A percentile compares a stretch with the other conserved stretches of the same genome.
These are phyloP conservation scores for Forsythia viridissima DNA, from an alignment of 257 asterid genomes.

Conservation along the genomic window DNA sequence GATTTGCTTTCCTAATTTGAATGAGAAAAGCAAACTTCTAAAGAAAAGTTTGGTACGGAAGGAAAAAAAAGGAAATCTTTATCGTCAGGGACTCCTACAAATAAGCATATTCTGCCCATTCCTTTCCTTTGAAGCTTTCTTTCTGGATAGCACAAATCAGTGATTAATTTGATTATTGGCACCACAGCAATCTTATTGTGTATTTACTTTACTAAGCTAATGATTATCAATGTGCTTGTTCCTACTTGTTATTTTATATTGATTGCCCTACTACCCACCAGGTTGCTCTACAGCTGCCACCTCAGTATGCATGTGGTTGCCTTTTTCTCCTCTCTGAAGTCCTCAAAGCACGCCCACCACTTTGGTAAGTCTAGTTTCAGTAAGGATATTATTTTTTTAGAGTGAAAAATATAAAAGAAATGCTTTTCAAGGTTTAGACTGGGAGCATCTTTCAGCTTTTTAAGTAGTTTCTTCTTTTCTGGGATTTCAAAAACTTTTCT, in stretches of 20 bases:
- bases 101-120: not conserved
- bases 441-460: not conserved
- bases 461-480: not conserved
- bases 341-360: slow-evolving; percentile 88
- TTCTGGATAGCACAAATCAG: not conserved
- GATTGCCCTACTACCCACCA: slow-evolving; percentile 30
- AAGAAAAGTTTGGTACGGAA: not conserved
- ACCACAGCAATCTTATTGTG: not conserved
- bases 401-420: not conserved
- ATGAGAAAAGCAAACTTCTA: not conserved
- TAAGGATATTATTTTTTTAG: not conserved
- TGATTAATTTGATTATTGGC: not conserved
- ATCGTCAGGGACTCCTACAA: not conserved
- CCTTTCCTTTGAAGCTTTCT: not conserved
- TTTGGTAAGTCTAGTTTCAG: slow-evolving; percentile 61
- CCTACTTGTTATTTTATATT: slow-evolving; percentile 2
- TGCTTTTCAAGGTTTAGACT: slow-evolving; percentile 16
- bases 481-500: not conserved
- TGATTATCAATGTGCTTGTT: not conserved
- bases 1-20: not conserved
- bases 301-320: slow-evolving; percentile 96
- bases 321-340: slow-evolving; percentile 93
- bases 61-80: not conserved
- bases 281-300: slow-evolving; percentile 93
- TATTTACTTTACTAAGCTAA: not conserved